Evolutionary conservation across 179 eudicot species (phyloP), one percentile per base, ranked within the genome.

Genomic region (Silene vulgaris): DNA sequence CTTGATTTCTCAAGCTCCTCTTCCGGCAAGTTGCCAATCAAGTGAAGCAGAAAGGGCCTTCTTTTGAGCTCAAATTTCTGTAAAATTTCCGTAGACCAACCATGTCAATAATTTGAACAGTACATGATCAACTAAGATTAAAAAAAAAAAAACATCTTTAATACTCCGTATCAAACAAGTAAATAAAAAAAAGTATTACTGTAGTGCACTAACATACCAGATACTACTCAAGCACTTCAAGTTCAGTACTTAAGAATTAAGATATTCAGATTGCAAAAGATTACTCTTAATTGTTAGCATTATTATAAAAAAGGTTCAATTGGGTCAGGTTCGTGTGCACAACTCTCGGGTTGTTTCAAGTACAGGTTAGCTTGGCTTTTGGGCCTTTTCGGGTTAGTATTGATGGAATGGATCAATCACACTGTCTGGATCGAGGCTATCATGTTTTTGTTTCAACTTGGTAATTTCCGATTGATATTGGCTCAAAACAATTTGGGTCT

Each of bases 31-130:
- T 90, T 95, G 20, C 99, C 99, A 57, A 95, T 90, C 88, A 95
- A 76, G 77, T 95, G 99, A 69, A 90, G 90, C 70, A 95, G 99
- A 79, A 95, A 90, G 5, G 84, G 89, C 45, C 84, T 82, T 79
- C 94, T 85, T 83, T 92, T 95, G 35, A 95, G 93, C 88, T 95
- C 99, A 80, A 95, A 95, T 82, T 95, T 95, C 97, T 95, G 89
- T 74, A 69, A 12, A 75, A 67, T 69, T 56, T 65, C 7, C 60
- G 7, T 45, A 57, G 71, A 59, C 26, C 26, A 50, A 11, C 17
- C 61, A 48, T 30, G 17, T 74, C 40, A 76, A 69, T 16, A 60
- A 29, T 40, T 37, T 40, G 26, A 16, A 28, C 26, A 69, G 65
- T 54, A 35, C 11, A 35, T 59, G 6, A 16, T 2, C 74, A 69